Evolutionary conservation across 306 rosid species (phyloP).

Genomic region (Malus sieversii): DNA sequence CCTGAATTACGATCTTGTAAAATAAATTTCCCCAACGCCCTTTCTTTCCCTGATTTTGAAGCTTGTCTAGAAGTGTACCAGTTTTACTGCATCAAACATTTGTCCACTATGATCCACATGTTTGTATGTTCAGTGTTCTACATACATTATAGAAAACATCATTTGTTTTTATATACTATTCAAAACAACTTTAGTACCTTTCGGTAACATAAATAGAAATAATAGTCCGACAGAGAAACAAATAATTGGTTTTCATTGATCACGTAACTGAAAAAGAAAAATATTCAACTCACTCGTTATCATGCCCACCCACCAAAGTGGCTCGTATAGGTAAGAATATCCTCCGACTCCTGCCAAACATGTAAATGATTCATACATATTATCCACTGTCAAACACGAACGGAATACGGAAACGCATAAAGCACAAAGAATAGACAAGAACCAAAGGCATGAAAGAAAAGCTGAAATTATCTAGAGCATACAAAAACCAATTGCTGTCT

Average conservation of each 20-base stretch:
- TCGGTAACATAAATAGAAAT: neutral
- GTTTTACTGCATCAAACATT: neutral
- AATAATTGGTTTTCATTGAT: neutral
- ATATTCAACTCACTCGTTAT: constrained; percentile 73
- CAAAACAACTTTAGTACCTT: neutral
- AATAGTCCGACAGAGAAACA: neutral
- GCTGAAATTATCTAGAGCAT: too few species aligned
- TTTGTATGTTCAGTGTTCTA: neutral
- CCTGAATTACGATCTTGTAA: neutral
- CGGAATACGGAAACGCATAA: too few species aligned
- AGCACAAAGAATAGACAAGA: too few species aligned
- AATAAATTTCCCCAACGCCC: neutral
- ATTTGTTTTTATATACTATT: neutral
- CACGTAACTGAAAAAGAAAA: constrained; percentile 4
- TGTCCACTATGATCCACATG: neutral
- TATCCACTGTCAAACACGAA: neutral
- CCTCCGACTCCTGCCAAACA: constrained; percentile 80
- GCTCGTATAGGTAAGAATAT: constrained; percentile 95
- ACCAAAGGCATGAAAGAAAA: too few species aligned
- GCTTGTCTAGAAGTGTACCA: neutral
- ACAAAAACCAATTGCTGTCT: too few species aligned
- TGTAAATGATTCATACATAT: constrained; percentile 18
- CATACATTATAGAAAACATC: neutral
- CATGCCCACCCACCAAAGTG: constrained; percentile 99
- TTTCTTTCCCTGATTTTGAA: neutral